Conservation (phyloP, 352 stramenopile species). For the Pythium guiyangense region DNA sequence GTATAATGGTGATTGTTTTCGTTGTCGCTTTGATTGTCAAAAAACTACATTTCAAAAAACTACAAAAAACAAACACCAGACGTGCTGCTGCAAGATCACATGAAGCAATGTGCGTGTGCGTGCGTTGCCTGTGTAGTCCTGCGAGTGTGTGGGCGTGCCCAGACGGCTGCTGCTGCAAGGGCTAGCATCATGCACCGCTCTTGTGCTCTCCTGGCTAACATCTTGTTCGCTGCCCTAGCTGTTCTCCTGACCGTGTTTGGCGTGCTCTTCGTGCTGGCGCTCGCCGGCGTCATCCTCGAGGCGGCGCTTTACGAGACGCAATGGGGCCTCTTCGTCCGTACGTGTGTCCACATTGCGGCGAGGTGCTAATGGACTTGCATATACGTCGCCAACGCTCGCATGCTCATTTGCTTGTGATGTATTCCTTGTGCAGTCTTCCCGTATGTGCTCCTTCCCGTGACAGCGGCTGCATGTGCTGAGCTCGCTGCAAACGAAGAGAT, state of each 20-base stretch:
- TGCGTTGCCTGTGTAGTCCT: no score
- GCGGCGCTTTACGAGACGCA: constrained; percentile 53
- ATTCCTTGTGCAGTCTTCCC: constrained; percentile 38
- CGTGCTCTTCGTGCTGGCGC: constrained; percentile 47
- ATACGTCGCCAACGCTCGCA: neutral
- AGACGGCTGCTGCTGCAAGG: no score
- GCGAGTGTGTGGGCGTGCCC: no score
- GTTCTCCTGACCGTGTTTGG: constrained; percentile 35
- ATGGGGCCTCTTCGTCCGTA: constrained; percentile 69
- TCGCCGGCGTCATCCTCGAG: constrained; percentile 51
- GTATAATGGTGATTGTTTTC: no score
- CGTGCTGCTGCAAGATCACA: no score
- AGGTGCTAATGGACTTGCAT: neutral
- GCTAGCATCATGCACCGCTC: no score
- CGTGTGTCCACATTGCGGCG: neutral
- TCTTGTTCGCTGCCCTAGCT: constrained; percentile 17
- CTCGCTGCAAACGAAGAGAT: constrained; percentile 48
- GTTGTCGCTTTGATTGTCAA: no score
- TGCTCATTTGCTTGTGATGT: neutral
- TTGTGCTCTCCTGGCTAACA: no score
- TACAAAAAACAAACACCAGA: no score
- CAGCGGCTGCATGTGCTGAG: constrained; percentile 44
- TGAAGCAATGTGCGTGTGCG: no score
- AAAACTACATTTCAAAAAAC: no score
- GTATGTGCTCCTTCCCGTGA: constrained; percentile 61